Percentiles rank a stretch among this genome's conserved stretches.
Evolutionary conservation across 257 asterid species (phyloP).

Genomic region (Solanum stenotomum): DNA sequence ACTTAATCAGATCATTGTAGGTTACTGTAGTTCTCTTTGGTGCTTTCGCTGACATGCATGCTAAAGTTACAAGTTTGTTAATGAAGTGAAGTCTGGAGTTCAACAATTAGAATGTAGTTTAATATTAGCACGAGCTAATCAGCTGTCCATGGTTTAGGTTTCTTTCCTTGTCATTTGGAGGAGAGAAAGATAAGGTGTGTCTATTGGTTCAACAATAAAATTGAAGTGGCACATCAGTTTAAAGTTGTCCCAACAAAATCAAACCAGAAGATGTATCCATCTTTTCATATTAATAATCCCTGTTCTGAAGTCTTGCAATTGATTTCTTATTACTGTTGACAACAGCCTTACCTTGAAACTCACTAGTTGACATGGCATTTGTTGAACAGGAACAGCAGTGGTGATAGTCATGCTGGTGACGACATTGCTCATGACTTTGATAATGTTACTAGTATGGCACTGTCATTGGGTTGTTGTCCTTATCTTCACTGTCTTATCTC

Average conservation of each 20-base stretch:
- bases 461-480: conserved; percentile 89
- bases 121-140: background rate
- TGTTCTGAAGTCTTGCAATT: background rate
- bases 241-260: background rate
- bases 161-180: background rate
- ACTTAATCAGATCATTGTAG: background rate
- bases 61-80: background rate
- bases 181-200: background rate
- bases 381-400: conserved; percentile 79
- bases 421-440: conserved; percentile 81
- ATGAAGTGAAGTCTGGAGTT: background rate
- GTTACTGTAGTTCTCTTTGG: background rate
- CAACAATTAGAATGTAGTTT: background rate
- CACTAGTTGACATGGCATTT: background rate
- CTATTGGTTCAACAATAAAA: background rate
- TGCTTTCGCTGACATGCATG: background rate
- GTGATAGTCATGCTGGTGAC: conserved; percentile 93
- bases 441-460: conserved; percentile 93
- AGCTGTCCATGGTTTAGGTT: background rate
- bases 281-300: background rate
- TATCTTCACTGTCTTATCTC: conserved; percentile 68
- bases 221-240: background rate
- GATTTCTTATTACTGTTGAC: background rate
- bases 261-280: background rate
- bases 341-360: background rate